Base-by-base conservation (phyloP, 306 rosid species). In the Lathyrus aphaca region DNA sequence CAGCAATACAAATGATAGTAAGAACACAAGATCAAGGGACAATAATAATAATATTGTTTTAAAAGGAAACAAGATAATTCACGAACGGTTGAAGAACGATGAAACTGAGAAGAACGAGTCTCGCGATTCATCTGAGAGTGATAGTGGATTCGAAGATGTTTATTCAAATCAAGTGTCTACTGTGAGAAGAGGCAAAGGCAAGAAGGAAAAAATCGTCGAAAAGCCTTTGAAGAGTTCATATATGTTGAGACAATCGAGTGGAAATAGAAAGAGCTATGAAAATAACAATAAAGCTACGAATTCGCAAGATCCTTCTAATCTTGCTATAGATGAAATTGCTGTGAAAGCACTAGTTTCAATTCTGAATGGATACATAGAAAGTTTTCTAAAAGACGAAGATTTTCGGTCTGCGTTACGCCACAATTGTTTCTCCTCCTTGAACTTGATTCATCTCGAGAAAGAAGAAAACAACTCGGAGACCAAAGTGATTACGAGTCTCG, bases 301-400 rank as follows among this genome's bases (percentile, higher is more conserved):
- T 5, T 16, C 53, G 38, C 77, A 74, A 29, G 68, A 14, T 62
- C n/a, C 32, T 63, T 25, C 64, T 44, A 62, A 16, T 65, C 38
- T 67, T 46, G 81, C 83, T 71, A 72, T 82, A 9, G 83, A 82
- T 75, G 81, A 79, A 71, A 80, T 79, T 43, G 83, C 81, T 15
- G 73, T 82, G 60, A 82, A 81, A 79, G 97, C 96, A 48, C 68
- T 87, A 45, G 88, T 86, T 37, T 89, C 96, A 54, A 92, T 92
- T 72, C 75, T 89, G 23, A 89, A 82, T 74, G 91, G 90, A 60
- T 69, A 80, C 50, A 76, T 81, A 35, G 85, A 82, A 70, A 78
- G 80, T 65, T 92, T 92, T 65, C 83, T 85, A 32, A 76, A 74
- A 32, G 92, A 89, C 15, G 81, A 84, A 55, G 88, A 86, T 59